Percentiles rank a stretch among this genome's conserved stretches.
Conservation (phyloP, 192 early-diverging fungal genomes). For the Coemansia sp. region DNA sequence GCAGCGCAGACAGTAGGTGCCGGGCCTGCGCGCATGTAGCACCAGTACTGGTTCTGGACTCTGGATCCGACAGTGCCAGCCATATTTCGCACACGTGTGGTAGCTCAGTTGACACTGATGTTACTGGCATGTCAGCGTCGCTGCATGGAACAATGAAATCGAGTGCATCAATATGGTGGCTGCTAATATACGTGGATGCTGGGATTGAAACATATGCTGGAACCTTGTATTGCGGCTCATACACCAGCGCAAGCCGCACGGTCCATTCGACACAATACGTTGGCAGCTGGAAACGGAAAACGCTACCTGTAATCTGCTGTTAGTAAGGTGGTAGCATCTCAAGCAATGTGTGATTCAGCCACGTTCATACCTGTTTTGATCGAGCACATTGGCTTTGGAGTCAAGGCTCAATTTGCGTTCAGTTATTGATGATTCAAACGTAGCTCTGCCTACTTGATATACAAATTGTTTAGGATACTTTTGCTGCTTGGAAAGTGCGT, state of each 20-base stretch:
- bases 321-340: neutral
- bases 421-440: neutral
- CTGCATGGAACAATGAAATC: slow-evolving; percentile 20
- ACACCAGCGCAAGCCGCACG: slow-evolving; percentile 22
- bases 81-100: slow-evolving; percentile 38
- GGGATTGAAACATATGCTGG: slow-evolving; percentile 17
- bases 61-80: slow-evolving; percentile 7
- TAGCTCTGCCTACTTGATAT: neutral
- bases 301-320: slow-evolving; percentile 11
- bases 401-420: neutral
- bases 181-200: neutral
- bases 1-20: slow-evolving; percentile 16
- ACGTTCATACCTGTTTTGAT: neutral
- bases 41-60: neutral
- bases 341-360: neutral
- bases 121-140: neutral
- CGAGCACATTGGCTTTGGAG: neutral
- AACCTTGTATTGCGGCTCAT: slow-evolving; percentile 19
- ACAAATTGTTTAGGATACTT: neutral
- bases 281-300: slow-evolving; percentile 28
- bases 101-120: neutral
- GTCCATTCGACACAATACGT: slow-evolving; percentile 27
- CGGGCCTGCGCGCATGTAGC: slow-evolving; percentile 9
- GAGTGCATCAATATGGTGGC: slow-evolving; percentile 30
- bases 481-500: neutral